phyloP scores from a whole-genome alignment of 768 basidiomycete species.

The Phaffia australis region DNA sequence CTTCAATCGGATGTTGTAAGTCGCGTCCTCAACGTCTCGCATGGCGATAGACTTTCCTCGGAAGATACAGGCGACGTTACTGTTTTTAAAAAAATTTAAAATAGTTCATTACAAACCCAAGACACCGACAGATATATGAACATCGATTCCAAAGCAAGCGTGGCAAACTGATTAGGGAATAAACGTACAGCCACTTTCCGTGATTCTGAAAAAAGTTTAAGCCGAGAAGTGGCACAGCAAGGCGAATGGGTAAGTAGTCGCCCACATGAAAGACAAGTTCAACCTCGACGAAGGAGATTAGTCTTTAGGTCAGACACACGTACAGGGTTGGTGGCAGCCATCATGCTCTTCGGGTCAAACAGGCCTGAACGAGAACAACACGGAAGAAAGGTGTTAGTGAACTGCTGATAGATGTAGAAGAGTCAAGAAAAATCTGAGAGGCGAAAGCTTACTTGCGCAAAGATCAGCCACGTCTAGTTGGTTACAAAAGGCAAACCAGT shows the following conservation, averaged over 20 bases:
- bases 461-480: too few species aligned
- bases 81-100: conserved; percentile 51
- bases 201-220: conserved; percentile 42
- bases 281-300: too few species aligned
- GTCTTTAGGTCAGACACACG: not conserved
- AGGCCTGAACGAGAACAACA: conserved; percentile 32
- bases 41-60: conserved; percentile 61
- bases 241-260: not conserved
- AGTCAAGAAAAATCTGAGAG: too few species aligned
- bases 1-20: conserved; percentile 59
- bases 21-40: conserved; percentile 65
- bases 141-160: conserved; percentile 56
- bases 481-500: too few species aligned
- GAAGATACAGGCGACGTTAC: too few species aligned
- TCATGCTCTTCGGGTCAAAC: conserved; percentile 66
- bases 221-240: conserved; percentile 49
- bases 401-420: too few species aligned
- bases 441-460: too few species aligned
- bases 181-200: conserved; percentile 72
- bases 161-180: conserved; percentile 40
- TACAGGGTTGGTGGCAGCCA: conserved; percentile 48
- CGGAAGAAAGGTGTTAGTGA: too few species aligned
- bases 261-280: not conserved
- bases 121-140: conserved; percentile 52
- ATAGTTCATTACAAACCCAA: not conserved